Evolutionary conservation across 768 basidiomycete species (phyloP), one percentile per base, ranked within the genome.

Genomic region (Mycena crocata): DNA sequence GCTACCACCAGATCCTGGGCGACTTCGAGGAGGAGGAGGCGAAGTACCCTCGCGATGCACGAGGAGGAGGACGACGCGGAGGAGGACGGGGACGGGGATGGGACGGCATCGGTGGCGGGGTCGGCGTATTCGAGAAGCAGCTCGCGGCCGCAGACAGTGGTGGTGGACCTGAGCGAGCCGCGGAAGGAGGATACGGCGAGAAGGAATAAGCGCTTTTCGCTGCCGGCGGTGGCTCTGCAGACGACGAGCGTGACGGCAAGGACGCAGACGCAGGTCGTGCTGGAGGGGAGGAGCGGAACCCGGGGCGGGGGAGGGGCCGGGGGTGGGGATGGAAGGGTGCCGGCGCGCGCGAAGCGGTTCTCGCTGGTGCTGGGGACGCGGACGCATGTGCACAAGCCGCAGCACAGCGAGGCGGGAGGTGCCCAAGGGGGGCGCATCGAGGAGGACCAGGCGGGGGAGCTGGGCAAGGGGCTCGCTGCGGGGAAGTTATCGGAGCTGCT

Each of bases 161-260:
- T 62, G 5, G 51, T 64, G 24, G 62, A 54, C 35, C 13, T 70
- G 55, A 50, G 35, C 28, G 68, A 72, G 10, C 76, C 77, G 52
- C 71, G 82, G 64, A 82, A 75, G 71, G 91, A 92, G 73, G 85
- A 91, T 66, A 91, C 90, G 0, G 85, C 84, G 46, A 79, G 90
- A 69, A 76, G 87, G 71, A 82, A 81, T 72, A 91, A 92, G 73
- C 85, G 91, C 40, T 93, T 93, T 72, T 93, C 93, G 52, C 66
- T 91, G 54, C 91, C 93, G 49, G 91, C 91, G n/a, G 82, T 94
- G 39, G 92, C 90, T 39, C 69, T 94, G 75, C 92, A 93, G 69
- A 88, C 89, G 32, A 88, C 88, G 32, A 87, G 86, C 21, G 92
- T 94, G 17, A 90, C 89, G 31, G 86, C 90, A 24, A 84, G 87